These are phyloP conservation scores for Sonneratia alba DNA, from an alignment of 345 rosid species.

Conservation along the genomic window DNA sequence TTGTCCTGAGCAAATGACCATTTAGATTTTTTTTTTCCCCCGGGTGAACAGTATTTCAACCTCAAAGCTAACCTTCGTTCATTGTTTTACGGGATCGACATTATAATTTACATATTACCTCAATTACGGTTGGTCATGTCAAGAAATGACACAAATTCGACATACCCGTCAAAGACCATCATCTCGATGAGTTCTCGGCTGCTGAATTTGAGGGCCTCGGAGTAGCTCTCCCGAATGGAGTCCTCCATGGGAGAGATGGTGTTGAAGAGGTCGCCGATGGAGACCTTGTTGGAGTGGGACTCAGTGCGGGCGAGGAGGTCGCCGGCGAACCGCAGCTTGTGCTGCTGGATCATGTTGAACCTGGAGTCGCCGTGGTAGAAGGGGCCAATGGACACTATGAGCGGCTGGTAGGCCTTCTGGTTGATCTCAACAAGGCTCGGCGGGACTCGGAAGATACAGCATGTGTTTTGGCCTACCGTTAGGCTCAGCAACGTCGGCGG, in stretches of 20 bases:
- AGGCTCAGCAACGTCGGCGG: slow-evolving; percentile 12
- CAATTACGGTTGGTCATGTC: too few relatives aligned
- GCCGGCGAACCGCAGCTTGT: background rate
- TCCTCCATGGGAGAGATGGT: background rate
- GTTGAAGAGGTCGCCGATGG: background rate
- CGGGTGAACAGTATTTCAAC: background rate
- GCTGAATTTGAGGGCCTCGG: background rate
- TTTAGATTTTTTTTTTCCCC: too few relatives aligned
- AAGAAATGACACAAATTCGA: background rate
- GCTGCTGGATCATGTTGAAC: slow-evolving; percentile 2
- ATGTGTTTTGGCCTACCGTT: slow-evolving; percentile 23
- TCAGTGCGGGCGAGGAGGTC: background rate
- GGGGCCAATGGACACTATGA: slow-evolving; percentile 4
- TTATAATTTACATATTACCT: background rate
- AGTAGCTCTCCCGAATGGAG: background rate
- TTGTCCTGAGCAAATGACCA: too few relatives aligned
- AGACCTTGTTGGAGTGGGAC: background rate
- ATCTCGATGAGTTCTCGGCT: background rate
- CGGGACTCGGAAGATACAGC: slow-evolving; percentile 45
- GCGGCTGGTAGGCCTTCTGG: slow-evolving; percentile 1
- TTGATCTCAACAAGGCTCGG: slow-evolving; percentile 19
- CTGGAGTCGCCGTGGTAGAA: background rate
- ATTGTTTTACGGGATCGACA: background rate
- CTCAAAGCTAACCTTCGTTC: background rate
- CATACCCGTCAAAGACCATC: slow-evolving; percentile 5